Conservation (phyloP, 768 basidiomycete genomes). For the Leccinellum albellum region DNA sequence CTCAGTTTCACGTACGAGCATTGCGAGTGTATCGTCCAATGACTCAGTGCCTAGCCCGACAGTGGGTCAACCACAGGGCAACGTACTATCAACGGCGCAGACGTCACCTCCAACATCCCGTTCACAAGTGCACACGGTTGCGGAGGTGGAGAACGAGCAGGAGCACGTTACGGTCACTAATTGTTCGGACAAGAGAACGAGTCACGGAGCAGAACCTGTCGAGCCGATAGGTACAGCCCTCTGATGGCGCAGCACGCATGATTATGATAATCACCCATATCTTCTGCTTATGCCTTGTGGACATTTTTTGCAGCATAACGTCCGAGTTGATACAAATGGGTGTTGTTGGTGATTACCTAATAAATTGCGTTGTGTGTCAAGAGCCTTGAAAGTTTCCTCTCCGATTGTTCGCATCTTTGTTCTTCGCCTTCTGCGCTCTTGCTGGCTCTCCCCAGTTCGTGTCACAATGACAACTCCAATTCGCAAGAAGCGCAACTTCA, state of each 20-base stretch:
- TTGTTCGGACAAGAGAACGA: slow-evolving; percentile 3
- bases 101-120: slow-evolving; percentile 12
- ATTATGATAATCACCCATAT: neutral
- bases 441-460: neutral
- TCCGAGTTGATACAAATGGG: neutral
- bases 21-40: slow-evolving; percentile 22
- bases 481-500: slow-evolving; percentile 92
- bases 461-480: slow-evolving; percentile 52
- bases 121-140: slow-evolving; percentile 23
- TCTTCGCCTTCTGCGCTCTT: slow-evolving; percentile 1
- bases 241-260: slow-evolving; percentile 11
- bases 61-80: neutral
- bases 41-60: slow-evolving; percentile 19
- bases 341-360: slow-evolving; percentile 20
- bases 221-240: slow-evolving; percentile 29
- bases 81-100: slow-evolving; percentile 1
- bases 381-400: slow-evolving; percentile 15
- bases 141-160: slow-evolving; percentile 19
- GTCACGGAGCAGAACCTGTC: slow-evolving; percentile 13
- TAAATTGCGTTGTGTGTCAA: slow-evolving; percentile 2
- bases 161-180: slow-evolving; percentile 6
- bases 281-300: neutral
- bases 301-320: neutral
- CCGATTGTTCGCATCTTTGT: slow-evolving; percentile 11
- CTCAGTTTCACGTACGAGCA: slow-evolving; percentile 32